Base-by-base conservation (phyloP, 495 filamentous ascomycete genomes). In the Apiosordaria backusii region DNA sequence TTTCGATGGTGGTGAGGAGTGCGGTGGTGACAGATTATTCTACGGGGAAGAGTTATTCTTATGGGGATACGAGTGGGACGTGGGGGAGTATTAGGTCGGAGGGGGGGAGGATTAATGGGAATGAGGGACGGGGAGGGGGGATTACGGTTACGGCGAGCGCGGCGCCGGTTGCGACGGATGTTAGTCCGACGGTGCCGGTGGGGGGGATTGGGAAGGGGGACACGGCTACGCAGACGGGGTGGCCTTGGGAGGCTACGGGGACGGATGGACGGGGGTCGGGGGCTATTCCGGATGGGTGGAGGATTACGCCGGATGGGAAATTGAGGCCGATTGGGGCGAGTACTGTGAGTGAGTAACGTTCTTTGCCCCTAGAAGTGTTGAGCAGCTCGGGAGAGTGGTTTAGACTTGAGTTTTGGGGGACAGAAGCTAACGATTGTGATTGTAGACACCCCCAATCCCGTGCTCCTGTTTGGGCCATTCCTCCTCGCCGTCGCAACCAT, bases 21-120 rank as follows among this genome's bases (percentile, higher is more conserved):
- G 80, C 97, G 62, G 84, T 84, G 54, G 85, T 94, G 59, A 87
- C 87, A 53, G 95, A 99, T 79, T 97, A 97, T 80, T 96, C 92
- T 23, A 96, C 92, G 13, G 95, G 94, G 35, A 87, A 84, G 1
- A 80, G 86, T 55, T 99, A 99, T 80, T 81, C 76, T 21, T 99
- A 97, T 75, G 81, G 84, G 59, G 91, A 92, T 74, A 84, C 80
- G 35, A 87, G 83, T 27, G 95, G 95, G 50, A 85, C 83, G 23
- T 97, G 90, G 89, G 68, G 88, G 67, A 91, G 88, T 23, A 83
- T 83, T 62, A 61, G 68, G 63, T 71, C 80, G 25, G 74, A 87
- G 3, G 84, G 83, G 69, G 84, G 86, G 67, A 68, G 78, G 61
- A 70, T 87, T 62, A 86, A 91, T 58, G 93, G 91, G 58, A 85